A percentile compares a stretch with the other conserved stretches of the same genome.
phyloP scores from a whole-genome alignment of 176 grass and related monocot species.

The Otatea glauca region DNA sequence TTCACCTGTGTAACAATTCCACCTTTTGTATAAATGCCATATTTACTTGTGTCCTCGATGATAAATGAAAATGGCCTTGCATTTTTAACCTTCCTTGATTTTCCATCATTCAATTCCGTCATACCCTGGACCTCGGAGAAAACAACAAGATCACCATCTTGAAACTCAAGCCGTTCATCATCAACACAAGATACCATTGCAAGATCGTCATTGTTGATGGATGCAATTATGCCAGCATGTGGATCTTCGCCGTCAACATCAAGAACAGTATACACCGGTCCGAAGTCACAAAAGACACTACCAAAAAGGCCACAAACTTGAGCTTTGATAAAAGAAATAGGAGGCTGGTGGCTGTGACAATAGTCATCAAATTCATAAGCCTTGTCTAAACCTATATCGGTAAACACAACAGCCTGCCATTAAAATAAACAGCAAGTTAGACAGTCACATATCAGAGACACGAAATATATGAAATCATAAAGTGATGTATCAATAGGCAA shows the following conservation, averaged over 20 bases:
- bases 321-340: conserved; percentile 73
- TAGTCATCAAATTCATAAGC: conserved; percentile 72
- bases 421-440: conserved; percentile 19
- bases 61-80: conserved; percentile 62
- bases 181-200: conserved; percentile 61
- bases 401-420: conserved; percentile 80
- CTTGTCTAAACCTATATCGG: conserved; percentile 66
- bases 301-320: conserved; percentile 76
- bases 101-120: conserved; percentile 71
- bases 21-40: conserved; percentile 57
- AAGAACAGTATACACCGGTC: conserved; percentile 66
- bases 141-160: conserved; percentile 75
- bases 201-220: conserved; percentile 62
- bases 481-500: background rate
- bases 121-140: conserved; percentile 81
- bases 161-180: conserved; percentile 70
- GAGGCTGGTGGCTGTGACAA: conserved; percentile 62
- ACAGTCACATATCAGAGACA: conserved; percentile 1
- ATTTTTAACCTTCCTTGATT: conserved; percentile 69
- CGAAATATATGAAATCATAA: background rate
- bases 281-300: conserved; percentile 73
- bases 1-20: conserved; percentile 74
- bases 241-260: conserved; percentile 79
- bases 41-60: conserved; percentile 68
- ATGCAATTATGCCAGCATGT: conserved; percentile 76